Evolutionary conservation across 768 basidiomycete species (phyloP), one percentile per base, ranked within the genome.

Genomic region (Termitomyces heimii): DNA sequence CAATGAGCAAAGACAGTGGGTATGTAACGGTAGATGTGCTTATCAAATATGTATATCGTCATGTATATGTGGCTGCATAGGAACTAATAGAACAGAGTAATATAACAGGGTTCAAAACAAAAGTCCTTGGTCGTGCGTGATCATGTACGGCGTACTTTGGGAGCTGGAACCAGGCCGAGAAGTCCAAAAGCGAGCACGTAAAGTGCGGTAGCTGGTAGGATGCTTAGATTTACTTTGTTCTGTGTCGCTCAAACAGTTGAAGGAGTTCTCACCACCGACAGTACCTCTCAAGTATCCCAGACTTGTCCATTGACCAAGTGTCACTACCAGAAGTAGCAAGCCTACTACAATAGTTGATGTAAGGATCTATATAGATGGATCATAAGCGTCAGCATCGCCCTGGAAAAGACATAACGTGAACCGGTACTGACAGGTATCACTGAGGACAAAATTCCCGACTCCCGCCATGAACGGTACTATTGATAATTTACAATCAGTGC

Each of bases 151-250:
- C 61, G 65, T 53, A 79, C 72, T 68, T 75, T 80, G 13, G 88
- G 88, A 26, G 81, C 80, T 14, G 88, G 86, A 52, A 91, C 71
- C 22, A 92, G 74, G 3, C 88, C 89, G 56, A 92, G 78, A 35
- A 89, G 68, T n/a, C 89, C 89, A 65, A 92, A 88, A 20, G 74
- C 74, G 42, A 89, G 75, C 8, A 82, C 82, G 62, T 91, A 92
- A 46, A 89, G 67, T 10, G 84, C 85, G 12, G 82, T 83, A 12
- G 86, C 89, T 92, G 62, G 5, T 46, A 43, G 48, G 6, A 34
- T 9, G 40, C 53, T 31, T 40, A 1, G 26, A 22, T 22, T 51
- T 6, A 55, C 34, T 29, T 31, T n/a, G 4, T n/a, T 40, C n/a
- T 45, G 13, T 32, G 8, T 35, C 10, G 32, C 4, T 35, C 16